Base-by-base conservation (phyloP, 495 filamentous ascomycete species). In the Alectoria sarmentosa region DNA sequence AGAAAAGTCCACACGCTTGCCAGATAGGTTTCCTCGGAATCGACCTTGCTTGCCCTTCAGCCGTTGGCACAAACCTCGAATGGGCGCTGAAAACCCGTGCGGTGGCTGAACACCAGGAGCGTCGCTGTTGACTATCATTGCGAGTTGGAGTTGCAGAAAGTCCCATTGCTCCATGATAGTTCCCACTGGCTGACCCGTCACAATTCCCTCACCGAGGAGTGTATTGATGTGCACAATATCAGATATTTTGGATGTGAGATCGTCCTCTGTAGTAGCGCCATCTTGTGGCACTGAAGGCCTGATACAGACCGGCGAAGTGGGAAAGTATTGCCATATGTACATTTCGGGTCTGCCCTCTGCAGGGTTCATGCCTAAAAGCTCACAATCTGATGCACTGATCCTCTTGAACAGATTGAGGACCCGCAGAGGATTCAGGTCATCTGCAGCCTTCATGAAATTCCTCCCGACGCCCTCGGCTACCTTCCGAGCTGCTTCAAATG, bases 111-210 rank as follows among this genome's bases (percentile, higher is more conserved):
- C 81, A 11, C 91, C 91, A 17, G 94, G 94, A n/a, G 92, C 88
- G 70, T 96, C 92, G 60, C 91, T 95, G 79, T 98, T 96, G 68
- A 98, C 93, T 71, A 98, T 97, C 80, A 97, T 91, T 36, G 93
- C 94, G 61, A 97, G 88, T 67, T 96, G 92, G 13, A 96, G 77
- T 70, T 96, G 92, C 69, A 98, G 78, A 70, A 92, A 98, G 70
- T 98, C 94, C 95, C 95, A 98, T 66, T 94, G 91, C 76, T 98
- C 94, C 90, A 98, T 96, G 60, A 98, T 90, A 3, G 87, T 92
- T 68, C 88, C 83, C 4, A 98, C 82, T 9, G 90, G 85, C 13
- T 90, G 86, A 46, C 94, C 95, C 67, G 89, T 89, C 44, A 87
- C 77, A 36, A 98, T 72, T 1, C 90, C 89, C 37, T 87, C 85